Evolutionary conservation across 192 early-diverging fungal species (phyloP).

Genomic region (Tieghemiomyces parasiticus): DNA sequence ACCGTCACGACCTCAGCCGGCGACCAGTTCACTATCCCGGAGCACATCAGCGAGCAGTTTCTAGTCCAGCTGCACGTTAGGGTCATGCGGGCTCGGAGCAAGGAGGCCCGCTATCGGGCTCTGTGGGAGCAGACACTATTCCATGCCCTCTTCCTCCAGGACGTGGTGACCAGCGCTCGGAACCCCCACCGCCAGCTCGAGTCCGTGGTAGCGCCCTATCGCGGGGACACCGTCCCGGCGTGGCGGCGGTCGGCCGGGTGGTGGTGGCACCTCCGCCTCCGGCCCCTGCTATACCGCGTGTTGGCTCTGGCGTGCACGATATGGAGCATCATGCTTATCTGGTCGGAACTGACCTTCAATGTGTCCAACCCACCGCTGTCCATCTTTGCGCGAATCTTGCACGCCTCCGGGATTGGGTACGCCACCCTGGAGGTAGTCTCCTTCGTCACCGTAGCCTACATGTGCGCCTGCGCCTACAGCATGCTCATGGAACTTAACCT

Average conservation of each 20-base stretch:
- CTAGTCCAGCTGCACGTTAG: constrained; percentile 50
- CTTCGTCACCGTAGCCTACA: constrained; percentile 68
- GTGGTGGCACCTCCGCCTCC: constrained; percentile 73
- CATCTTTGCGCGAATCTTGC: constrained; percentile 48
- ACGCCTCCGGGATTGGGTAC: constrained; percentile 36
- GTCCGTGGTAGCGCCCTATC: constrained; percentile 34
- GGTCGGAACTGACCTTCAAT: constrained; percentile 92
- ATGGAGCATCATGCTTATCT: constrained; percentile 59
- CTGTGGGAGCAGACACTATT: constrained; percentile 58
- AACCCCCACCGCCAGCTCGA: constrained; percentile 44
- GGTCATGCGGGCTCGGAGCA: constrained; percentile 49
- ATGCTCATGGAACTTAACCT: constrained; percentile 80
- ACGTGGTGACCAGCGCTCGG: constrained; percentile 53
- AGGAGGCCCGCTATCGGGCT: constrained; percentile 61
- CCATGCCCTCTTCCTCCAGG: constrained; percentile 71
- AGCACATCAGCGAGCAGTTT: constrained; percentile 39
- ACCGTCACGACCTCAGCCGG: not conserved
- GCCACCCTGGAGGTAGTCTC: constrained; percentile 50
- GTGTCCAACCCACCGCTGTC: constrained; percentile 45
- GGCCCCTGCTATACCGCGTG: constrained; percentile 40
- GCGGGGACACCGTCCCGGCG: constrained; percentile 21
- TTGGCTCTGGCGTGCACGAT: constrained; percentile 41
- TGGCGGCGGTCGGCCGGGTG: constrained; percentile 38
- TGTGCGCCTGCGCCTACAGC: constrained; percentile 86
- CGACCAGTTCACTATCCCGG: constrained; percentile 23